These are phyloP conservation scores for Fusarium austroafricanum DNA, from an alignment of 2,329 filamentous ascomycete genomes.

Conservation along the genomic window DNA sequence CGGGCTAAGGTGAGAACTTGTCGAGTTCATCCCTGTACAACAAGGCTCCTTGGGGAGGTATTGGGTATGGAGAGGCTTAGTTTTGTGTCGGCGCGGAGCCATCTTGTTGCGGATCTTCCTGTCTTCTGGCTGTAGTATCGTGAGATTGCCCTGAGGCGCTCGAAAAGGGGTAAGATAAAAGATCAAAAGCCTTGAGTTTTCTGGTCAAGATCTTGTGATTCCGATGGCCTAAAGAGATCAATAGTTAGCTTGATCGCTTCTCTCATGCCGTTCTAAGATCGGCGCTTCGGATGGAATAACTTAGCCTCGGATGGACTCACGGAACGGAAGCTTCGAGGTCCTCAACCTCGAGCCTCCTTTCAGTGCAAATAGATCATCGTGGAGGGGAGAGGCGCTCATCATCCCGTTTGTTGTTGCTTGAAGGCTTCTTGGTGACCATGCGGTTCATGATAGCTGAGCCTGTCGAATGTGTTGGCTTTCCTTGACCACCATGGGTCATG, in stretches of 20 bases:
- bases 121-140: neutral
- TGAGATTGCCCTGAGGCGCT: neutral
- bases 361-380: fast-evolving
- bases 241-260: neutral
- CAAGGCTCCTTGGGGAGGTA: fast-evolving
- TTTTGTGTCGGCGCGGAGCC: too few relatives aligned
- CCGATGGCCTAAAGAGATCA: neutral
- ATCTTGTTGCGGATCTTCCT: neutral
- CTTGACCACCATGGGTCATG: neutral
- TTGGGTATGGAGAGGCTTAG: too few relatives aligned
- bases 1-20: too few relatives aligned
- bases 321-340: too few relatives aligned
- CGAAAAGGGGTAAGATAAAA: neutral
- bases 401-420: neutral
- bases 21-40: neutral
- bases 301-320: neutral
- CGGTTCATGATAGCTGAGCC: neutral
- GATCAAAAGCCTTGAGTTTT: neutral
- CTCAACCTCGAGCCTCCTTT: neutral
- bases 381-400: neutral
- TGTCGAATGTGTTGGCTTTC: too few relatives aligned
- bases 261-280: neutral
- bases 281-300: neutral
- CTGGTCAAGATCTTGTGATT: fast-evolving
- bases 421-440: neutral